Percentiles rank a stretch among this genome's conserved stretches.
These are phyloP conservation scores for Mycena sp. DNA, from an alignment of 1,284 basidiomycete genomes.

Conservation along the genomic window DNA sequence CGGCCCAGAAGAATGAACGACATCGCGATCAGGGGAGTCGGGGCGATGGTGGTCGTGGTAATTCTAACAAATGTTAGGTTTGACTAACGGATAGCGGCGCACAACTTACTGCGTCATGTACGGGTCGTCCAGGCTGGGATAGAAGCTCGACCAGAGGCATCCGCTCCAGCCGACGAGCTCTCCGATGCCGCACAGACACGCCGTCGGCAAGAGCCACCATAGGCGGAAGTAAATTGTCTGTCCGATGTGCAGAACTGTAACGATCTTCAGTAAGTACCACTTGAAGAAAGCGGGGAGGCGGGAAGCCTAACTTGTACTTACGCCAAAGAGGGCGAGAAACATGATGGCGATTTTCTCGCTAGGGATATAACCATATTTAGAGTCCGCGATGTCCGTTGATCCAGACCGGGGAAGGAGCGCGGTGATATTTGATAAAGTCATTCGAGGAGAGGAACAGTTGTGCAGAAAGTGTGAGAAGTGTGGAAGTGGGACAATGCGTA, in stretches of 20 bases:
- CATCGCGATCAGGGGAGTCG: slow-evolving; percentile 63
- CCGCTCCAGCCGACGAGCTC: slow-evolving; percentile 62
- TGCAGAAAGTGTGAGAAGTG: too few relatives aligned
- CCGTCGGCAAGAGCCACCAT: slow-evolving; percentile 51
- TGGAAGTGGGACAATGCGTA: too few relatives aligned
- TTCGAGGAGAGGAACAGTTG: too few relatives aligned
- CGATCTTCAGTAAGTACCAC: too few relatives aligned
- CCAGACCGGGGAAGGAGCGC: too few relatives aligned
- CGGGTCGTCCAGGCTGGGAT: slow-evolving; percentile 36
- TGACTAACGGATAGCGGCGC: not conserved
- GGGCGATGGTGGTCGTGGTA: slow-evolving; percentile 55
- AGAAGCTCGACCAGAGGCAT: slow-evolving; percentile 47
- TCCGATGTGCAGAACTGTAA: slow-evolving; percentile 43
- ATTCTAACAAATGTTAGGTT: slow-evolving; percentile 43
- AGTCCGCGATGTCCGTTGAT: too few relatives aligned
- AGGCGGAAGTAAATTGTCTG: slow-evolving; percentile 43
- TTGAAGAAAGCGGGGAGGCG: too few relatives aligned
- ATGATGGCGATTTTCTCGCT: not conserved
- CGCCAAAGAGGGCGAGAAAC: not conserved
- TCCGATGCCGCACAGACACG: slow-evolving; percentile 27
- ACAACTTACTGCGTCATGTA: slow-evolving; percentile 56
- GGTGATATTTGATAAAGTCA: too few relatives aligned
- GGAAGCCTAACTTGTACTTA: not conserved
- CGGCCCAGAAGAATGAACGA: slow-evolving; percentile 64
- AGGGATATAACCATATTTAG: not conserved